phyloP scores from a whole-genome alignment of 495 filamentous ascomycete species.

The Neurospora tetraspora region DNA sequence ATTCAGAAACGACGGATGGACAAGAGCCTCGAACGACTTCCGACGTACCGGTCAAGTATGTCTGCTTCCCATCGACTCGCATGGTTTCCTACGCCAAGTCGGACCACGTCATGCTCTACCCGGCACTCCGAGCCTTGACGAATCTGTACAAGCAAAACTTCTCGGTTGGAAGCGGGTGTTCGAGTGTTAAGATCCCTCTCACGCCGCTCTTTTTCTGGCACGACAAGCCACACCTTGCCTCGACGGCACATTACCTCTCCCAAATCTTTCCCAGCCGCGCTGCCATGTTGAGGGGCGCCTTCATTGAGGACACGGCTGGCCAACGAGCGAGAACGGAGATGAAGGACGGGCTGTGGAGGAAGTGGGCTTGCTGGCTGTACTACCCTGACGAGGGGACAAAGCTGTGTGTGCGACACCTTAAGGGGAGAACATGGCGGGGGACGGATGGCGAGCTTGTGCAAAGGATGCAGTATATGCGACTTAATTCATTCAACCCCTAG shows the following conservation, averaged over 20 bases:
- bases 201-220: constrained; percentile 43
- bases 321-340: constrained; percentile 37
- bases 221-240: constrained; percentile 38
- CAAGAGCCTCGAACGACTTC: not conserved
- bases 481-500: constrained; percentile 2
- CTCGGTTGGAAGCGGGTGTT: not conserved
- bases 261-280: constrained; percentile 32
- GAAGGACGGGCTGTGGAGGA: constrained; percentile 34
- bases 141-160: constrained; percentile 28
- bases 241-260: constrained; percentile 31
- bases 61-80: constrained; percentile 34
- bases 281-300: constrained; percentile 30
- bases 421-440: constrained; percentile 34
- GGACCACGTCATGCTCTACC: constrained; percentile 29
- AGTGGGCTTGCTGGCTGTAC: constrained; percentile 41
- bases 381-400: constrained; percentile 31
- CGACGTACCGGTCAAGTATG: constrained; percentile 25
- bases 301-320: constrained; percentile 38
- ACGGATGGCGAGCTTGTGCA: constrained; percentile 19
- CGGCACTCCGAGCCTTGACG: constrained; percentile 25
- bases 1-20: not conserved
- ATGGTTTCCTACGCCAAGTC: constrained; percentile 32
- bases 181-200: constrained; percentile 21
- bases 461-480: constrained; percentile 18
- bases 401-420: constrained; percentile 32